Evolutionary conservation across 495 filamentous ascomycete genomes (phyloP), one percentile per base, ranked within the genome.

Genomic region (Lasiosphaeris hirsuta): DNA sequence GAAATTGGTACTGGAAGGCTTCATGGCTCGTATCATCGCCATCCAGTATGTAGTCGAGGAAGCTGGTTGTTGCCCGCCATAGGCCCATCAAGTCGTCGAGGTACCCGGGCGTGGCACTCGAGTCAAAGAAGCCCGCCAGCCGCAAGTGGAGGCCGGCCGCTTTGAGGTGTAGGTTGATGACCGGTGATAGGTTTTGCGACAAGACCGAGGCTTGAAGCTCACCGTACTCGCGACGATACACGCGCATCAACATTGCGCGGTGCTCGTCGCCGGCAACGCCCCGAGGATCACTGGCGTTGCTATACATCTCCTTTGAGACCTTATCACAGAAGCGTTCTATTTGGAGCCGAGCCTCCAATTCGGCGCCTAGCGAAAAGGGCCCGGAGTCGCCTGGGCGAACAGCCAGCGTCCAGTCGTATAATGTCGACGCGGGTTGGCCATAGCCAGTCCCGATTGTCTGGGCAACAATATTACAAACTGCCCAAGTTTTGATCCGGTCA

Each of bases 401-500:
- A 8, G 83, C 84, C 38, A 95, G 68, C 0, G 90, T 92, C 85
- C 89, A 93, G 70, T 95, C 91, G 65, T 94, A 96, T 10, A 92
- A 67, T 6, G 88, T 92, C n/a, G 88, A 86, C 1, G 92, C 87
- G 6, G 92, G 92, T 65, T 96, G 92, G 36, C 92, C 92, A 68
- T 96, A 91, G 13, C 90, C 92, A 7, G 92, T 96, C 8, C 90
- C 88, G 55, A 95, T 86, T 51, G 87, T 89, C 70, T 96, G 91
- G n/a, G 90, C 86, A 44, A 96, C 90, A 64, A 94, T 90, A 67
- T 96, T 96, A 66, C 90, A 93, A 10, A 90, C 86, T 13, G 90
- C 91, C 92, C 92, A 96, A 0, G 92, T 96, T 56, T 84, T 83
- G 43, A 96, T 85, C 52, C 92, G 83, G 65, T 96, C 92, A 61